Evolutionary conservation across 345 rosid genomes (phyloP).

Genomic region (Eucalyptus viminalis): DNA sequence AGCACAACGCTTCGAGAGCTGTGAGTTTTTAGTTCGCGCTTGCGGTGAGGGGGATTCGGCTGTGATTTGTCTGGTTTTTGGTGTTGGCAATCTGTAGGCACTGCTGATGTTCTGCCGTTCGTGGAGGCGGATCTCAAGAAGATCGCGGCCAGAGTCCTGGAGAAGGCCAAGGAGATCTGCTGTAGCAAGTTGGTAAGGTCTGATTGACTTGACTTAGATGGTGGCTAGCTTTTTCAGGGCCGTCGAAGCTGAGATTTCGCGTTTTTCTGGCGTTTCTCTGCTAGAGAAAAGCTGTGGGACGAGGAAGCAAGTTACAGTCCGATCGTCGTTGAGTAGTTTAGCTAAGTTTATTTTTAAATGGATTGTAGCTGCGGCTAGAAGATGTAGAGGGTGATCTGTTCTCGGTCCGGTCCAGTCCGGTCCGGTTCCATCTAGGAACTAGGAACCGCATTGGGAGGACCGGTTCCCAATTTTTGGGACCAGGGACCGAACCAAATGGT

Average conservation of each 20-base stretch:
- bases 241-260: not conserved
- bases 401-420: too few relatives aligned
- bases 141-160: constrained; percentile 52
- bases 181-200: constrained; percentile 36
- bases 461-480: too few relatives aligned
- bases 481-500: rapidly evolving
- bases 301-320: not conserved
- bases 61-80: not conserved
- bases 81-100: constrained; percentile 21
- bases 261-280: not conserved
- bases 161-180: constrained; percentile 55
- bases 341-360: not conserved
- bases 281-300: not conserved
- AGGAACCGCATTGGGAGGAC: rapidly evolving
- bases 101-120: constrained; percentile 52
- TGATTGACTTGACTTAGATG: not conserved
- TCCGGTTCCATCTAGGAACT: too few relatives aligned
- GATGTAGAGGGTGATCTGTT: too few relatives aligned
- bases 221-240: not conserved
- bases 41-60: not conserved
- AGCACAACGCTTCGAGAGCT: not conserved
- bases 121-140: constrained; percentile 76
- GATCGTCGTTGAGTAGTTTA: not conserved
- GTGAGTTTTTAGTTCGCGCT: not conserved
- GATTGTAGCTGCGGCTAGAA: not conserved